Evolutionary conservation across 352 stramenopile genomes (phyloP).

Genomic region (Phytopythium aichiense): DNA sequence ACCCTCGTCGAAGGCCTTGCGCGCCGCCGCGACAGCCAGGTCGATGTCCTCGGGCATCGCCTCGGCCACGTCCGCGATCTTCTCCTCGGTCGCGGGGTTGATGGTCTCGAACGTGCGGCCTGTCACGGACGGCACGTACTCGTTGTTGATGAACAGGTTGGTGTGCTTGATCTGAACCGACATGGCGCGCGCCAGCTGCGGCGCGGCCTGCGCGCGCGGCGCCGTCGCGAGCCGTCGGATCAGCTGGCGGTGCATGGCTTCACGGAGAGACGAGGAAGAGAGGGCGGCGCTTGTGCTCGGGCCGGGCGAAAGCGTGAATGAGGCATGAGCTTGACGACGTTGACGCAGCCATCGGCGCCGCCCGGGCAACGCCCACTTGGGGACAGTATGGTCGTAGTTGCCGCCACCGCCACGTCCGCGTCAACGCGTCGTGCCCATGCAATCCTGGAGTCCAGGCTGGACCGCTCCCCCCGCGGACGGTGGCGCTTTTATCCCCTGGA

Average conservation of each 20-base stretch:
- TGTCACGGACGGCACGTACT: conserved; percentile 63
- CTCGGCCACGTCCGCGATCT: conserved; percentile 63
- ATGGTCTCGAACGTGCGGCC: conserved; percentile 69
- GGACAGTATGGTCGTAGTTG: background rate
- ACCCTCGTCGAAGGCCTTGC: conserved; percentile 50
- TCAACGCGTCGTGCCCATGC: background rate
- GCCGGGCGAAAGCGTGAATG: background rate
- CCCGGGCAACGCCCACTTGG: background rate
- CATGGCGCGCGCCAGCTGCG: conserved; percentile 23
- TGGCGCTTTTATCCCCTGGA: background rate
- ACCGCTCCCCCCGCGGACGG: background rate
- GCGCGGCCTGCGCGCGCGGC: background rate
- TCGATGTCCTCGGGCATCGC: conserved; percentile 57
- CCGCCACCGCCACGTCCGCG: too few relatives aligned
- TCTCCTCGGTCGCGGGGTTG: conserved; percentile 71
- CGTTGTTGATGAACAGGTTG: conserved; percentile 80
- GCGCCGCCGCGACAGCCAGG: conserved; percentile 51
- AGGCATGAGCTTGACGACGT: background rate
- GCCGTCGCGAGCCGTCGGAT: conserved; percentile 1
- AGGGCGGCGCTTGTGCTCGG: background rate
- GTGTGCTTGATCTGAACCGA: conserved; percentile 45
- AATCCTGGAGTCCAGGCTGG: background rate
- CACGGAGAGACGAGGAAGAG: background rate
- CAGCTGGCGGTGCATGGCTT: conserved; percentile 1
- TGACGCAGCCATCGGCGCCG: background rate